These are phyloP conservation scores for Botrytis hyacinthi DNA, from an alignment of 2,329 filamentous ascomycete species.

Conservation along the genomic window DNA sequence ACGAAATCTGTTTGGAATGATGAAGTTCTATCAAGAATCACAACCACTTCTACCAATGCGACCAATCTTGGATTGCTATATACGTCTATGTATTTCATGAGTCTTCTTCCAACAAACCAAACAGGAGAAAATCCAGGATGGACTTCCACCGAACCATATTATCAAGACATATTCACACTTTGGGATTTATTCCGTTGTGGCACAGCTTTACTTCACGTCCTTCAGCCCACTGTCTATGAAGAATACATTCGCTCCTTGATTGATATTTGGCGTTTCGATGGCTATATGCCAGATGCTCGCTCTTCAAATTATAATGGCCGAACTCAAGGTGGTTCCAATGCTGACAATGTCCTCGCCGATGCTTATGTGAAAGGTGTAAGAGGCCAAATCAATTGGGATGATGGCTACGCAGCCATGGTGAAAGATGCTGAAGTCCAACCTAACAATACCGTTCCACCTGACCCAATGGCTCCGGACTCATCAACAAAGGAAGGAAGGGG, in stretches of 20 bases:
- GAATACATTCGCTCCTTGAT: slow-evolving; percentile 66
- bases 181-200: slow-evolving; percentile 65
- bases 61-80: slow-evolving; percentile 62
- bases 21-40: slow-evolving; percentile 42
- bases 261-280: slow-evolving; percentile 64
- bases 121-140: slow-evolving; percentile 70
- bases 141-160: slow-evolving; percentile 64
- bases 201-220: slow-evolving; percentile 62
- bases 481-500: slow-evolving; percentile 67
- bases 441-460: slow-evolving; percentile 56
- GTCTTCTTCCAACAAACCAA: slow-evolving; percentile 55
- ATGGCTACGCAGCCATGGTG: slow-evolving; percentile 61
- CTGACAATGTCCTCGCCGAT: slow-evolving; percentile 70
- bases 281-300: slow-evolving; percentile 63
- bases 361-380: slow-evolving; percentile 66
- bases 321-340: slow-evolving; percentile 67
- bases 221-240: slow-evolving; percentile 61
- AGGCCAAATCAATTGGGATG: slow-evolving; percentile 61
- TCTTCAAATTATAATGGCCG: slow-evolving; percentile 69
- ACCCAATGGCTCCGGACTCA: slow-evolving; percentile 51
- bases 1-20: slow-evolving; percentile 19
- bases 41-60: slow-evolving; percentile 54
- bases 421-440: slow-evolving; percentile 65
- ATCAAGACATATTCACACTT: slow-evolving; percentile 68
- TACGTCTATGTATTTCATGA: slow-evolving; percentile 58